Evolutionary conservation across 768 basidiomycete species (phyloP).

Genomic region (Paxillus ammoniavirescens): DNA sequence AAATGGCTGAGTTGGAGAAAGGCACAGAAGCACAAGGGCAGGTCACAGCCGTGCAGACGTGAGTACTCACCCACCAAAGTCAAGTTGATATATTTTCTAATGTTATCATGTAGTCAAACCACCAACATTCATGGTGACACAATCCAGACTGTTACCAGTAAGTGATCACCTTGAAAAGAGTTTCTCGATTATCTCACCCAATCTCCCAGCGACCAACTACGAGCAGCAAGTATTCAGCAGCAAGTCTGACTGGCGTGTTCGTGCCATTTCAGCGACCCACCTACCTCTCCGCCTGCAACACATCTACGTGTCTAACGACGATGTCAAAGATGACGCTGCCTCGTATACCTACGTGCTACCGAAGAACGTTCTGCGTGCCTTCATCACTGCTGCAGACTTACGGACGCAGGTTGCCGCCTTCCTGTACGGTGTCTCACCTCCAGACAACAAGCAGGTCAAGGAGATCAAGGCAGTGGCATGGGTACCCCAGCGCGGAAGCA

Average conservation of each 20-base stretch:
- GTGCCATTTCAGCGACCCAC: constrained; percentile 97
- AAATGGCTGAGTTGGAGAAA: constrained; percentile 99
- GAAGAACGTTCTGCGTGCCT: constrained; percentile 93
- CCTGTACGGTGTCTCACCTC: constrained; percentile 89
- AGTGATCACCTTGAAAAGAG: constrained; percentile 21
- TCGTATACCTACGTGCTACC: constrained; percentile 95
- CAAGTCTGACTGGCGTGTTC: constrained; percentile 99
- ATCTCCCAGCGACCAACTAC: constrained; percentile 78
- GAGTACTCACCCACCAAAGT: constrained; percentile 20
- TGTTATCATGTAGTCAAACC: constrained; percentile 58
- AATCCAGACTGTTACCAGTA: constrained; percentile 92
- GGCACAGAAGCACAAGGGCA: constrained; percentile 91
- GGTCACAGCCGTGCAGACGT: constrained; percentile 94
- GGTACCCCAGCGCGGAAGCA: constrained; percentile 96
- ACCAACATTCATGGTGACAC: constrained; percentile 97
- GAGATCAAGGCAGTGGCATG: constrained; percentile 98
- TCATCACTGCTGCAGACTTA: constrained; percentile 90
- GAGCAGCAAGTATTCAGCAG: constrained; percentile 98
- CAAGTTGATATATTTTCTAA: constrained; percentile 4
- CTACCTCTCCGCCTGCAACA: constrained; percentile 94
- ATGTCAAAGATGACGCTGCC: constrained; percentile 96
- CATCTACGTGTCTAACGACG: constrained; percentile 98
- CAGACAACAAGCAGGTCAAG: constrained; percentile 97
- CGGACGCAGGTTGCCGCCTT: constrained; percentile 95
- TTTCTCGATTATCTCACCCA: constrained; percentile 2